Evolutionary conservation across 257 asterid genomes (phyloP).

Genomic region (Solanum gandarillasii): DNA sequence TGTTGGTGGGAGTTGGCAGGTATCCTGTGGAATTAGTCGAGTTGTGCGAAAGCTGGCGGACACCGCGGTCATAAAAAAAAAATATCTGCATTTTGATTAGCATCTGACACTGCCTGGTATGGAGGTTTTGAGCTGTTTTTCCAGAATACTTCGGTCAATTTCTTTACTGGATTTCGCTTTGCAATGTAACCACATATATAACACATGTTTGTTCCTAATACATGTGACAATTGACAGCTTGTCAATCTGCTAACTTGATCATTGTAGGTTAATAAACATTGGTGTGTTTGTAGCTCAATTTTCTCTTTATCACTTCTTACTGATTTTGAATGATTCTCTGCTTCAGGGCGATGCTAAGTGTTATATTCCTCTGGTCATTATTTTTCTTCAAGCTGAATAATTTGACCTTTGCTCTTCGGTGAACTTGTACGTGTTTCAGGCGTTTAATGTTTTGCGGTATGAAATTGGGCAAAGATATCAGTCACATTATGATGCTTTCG

Average conservation of each 20-base stretch:
- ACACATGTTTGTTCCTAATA: background rate
- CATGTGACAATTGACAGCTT: background rate
- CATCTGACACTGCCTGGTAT: background rate
- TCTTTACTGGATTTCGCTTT: background rate
- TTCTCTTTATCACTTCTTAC: background rate
- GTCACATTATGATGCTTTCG: constrained; percentile 87
- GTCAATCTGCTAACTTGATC: background rate
- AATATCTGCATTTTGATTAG: background rate
- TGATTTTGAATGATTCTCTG: background rate
- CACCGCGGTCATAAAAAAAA: background rate
- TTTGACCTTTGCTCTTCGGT: background rate
- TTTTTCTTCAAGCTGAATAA: constrained; percentile 5
- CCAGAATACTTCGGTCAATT: background rate
- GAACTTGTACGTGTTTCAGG: constrained; percentile 35
- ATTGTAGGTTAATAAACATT: background rate
- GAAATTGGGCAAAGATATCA: constrained; percentile 84
- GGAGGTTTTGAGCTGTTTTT: background rate
- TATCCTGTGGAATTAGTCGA: background rate
- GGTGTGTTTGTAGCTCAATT: background rate
- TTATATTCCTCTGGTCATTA: background rate
- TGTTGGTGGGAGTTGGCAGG: background rate
- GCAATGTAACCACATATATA: background rate
- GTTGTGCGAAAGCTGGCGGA: background rate
- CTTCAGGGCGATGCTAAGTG: constrained; percentile 27
- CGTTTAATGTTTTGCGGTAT: constrained; percentile 78